phyloP scores from a whole-genome alignment of 2,329 filamentous ascomycete genomes.

The Gaeumannomyces tritici region DNA sequence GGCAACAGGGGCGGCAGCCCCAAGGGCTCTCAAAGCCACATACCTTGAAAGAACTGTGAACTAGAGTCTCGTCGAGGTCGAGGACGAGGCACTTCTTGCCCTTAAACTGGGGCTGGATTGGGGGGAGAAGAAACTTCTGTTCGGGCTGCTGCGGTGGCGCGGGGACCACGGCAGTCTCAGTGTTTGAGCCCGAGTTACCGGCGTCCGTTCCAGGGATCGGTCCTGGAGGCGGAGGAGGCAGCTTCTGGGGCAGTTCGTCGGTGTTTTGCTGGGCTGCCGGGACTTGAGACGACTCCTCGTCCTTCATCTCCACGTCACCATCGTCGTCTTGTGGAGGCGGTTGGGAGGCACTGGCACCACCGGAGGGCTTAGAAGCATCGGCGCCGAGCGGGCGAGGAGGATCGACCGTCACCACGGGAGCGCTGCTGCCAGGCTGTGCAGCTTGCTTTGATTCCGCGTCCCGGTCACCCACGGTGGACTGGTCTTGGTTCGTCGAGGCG shows the following conservation, averaged over 20 bases:
- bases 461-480: slow-evolving; percentile 28
- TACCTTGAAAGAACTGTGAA: slow-evolving; percentile 99
- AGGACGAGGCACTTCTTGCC: slow-evolving; percentile 91
- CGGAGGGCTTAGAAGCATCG: neutral
- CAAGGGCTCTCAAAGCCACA: slow-evolving; percentile 11
- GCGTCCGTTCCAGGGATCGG: slow-evolving; percentile 27
- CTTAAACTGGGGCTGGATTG: slow-evolving; percentile 67
- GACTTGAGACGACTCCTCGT: slow-evolving; percentile 43
- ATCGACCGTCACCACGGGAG: slow-evolving; percentile 31
- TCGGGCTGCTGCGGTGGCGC: slow-evolving; percentile 34
- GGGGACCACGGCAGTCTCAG: slow-evolving; percentile 33
- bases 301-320: slow-evolving; percentile 59
- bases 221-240: slow-evolving; percentile 37
- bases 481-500: slow-evolving; percentile 36
- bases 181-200: slow-evolving; percentile 23
- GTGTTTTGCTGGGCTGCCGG: slow-evolving; percentile 6
- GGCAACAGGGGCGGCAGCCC: neutral
- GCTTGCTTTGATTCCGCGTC: slow-evolving; percentile 38
- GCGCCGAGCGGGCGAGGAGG: slow-evolving; percentile 17
- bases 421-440: slow-evolving; percentile 21
- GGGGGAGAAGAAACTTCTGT: slow-evolving; percentile 70
- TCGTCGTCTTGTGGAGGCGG: slow-evolving; percentile 34
- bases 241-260: slow-evolving; percentile 26
- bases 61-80: slow-evolving; percentile 91
- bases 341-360: neutral